A percentile compares a stretch with the other conserved stretches of the same genome.
Conservation (phyloP, 2,329 filamentous ascomycete species). For the Alternaria infectoria region DNA sequence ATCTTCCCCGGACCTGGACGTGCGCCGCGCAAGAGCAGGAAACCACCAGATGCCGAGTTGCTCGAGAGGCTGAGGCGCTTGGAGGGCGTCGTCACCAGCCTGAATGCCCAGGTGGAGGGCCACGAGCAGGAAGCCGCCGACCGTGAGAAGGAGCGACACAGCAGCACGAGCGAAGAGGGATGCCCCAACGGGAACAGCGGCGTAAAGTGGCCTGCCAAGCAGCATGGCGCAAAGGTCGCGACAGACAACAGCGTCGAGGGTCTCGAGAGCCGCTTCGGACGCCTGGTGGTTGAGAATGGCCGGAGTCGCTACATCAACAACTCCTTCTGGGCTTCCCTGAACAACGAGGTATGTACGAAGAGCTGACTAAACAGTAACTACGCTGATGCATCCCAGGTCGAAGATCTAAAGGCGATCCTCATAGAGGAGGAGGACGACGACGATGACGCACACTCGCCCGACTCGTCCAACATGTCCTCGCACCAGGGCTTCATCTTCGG, state of each 20-base stretch:
- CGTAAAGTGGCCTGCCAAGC: not conserved
- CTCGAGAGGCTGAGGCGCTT: constrained; percentile 74
- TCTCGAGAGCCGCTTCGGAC: constrained; percentile 65
- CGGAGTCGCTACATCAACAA: constrained; percentile 76
- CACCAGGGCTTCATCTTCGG: constrained; percentile 76
- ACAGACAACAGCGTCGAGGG: constrained; percentile 44
- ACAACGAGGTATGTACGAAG: constrained; percentile 67
- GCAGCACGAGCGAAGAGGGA: constrained; percentile 12
- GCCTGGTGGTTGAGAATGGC: constrained; percentile 73
- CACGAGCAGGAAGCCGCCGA: constrained; percentile 44
- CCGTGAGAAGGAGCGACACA: constrained; percentile 26
- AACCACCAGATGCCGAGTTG: constrained; percentile 73
- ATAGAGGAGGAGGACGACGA: constrained; percentile 68
- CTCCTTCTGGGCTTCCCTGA: constrained; percentile 77
- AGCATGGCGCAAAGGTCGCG: constrained; percentile 24
- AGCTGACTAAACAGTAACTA: not conserved
- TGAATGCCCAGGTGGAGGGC: constrained; percentile 54
- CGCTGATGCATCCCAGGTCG: constrained; percentile 52
- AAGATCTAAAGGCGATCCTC: constrained; percentile 67
- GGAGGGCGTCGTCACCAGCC: constrained; percentile 73
- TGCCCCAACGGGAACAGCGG: constrained; percentile 10
- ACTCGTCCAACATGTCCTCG: constrained; percentile 40
- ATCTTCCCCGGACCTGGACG: constrained; percentile 77
- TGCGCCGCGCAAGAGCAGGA: constrained; percentile 71
- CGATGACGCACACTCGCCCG: constrained; percentile 57